Base-by-base conservation (phyloP, 108 stramenopile genomes). In the Skeletonema tropicum region DNA sequence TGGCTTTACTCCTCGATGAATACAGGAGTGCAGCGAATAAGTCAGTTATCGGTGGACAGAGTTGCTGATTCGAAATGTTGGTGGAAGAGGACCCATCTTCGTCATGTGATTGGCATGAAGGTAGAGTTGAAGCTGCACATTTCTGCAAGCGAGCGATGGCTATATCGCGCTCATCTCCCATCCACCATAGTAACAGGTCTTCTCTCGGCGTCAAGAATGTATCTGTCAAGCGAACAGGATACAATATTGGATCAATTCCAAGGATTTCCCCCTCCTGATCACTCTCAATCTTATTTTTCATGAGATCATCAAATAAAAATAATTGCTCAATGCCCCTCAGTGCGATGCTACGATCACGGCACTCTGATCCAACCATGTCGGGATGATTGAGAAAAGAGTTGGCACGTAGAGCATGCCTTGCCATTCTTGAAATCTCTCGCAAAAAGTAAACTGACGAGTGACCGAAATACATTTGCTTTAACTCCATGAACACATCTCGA, bases 351-450 rank as follows among this genome's bases (percentile, higher is more conserved):
- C 74, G 66, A 52, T 75, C 62, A 14, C 63, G 57, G 52, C 74
- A 74, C 49, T 70, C 80, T 33, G 82, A 66, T 39, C 89, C 89
- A 0, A 85, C 85, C 61, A 90, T 79, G 15, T 77, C 73, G 1
- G 79, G 77, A 79, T 91, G 82, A 17, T 76, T 79, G 79, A 94
- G 91, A 66, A 88, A 90, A 13, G 90, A 85, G 65, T 89, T 82
- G 29, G 82, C 79, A 8, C 80, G 74, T 55, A 94, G 74, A 1
- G 87, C 82, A 76, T 86, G 90, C 38, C 86, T 76, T 14, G 88
- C 80, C 74, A 90, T 73, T 36, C 81, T 74, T 42, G 83, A 68
- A 35, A 90, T 30, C 66, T 93, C 90, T 48, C 89, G 64, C 12
- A 86, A 64, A 75, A 86, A 92, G 68, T 73, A 82, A 4, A 35